Evolutionary conservation across 306 rosid species (phyloP).

Genomic region (Malus asiatica): DNA sequence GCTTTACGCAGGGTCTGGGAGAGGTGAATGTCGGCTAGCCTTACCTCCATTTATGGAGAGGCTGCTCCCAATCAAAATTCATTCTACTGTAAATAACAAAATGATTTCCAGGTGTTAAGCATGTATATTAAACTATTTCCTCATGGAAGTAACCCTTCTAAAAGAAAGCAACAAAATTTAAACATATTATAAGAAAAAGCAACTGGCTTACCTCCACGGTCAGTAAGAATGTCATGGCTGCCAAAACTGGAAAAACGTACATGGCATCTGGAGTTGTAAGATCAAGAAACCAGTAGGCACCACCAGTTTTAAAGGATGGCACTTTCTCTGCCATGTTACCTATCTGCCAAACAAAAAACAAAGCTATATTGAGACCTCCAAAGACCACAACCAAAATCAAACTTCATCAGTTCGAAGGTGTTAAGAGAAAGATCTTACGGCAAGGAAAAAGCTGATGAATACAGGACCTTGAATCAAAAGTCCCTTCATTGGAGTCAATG

Average conservation of each 20-base stretch:
- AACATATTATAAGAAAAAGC: neutral
- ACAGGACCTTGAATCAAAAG: constrained; percentile 69
- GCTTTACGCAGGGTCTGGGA: no score
- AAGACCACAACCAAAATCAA: constrained; percentile 4
- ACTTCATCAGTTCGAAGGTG: constrained; percentile 1
- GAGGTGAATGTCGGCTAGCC: no score
- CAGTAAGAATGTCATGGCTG: constrained; percentile 70
- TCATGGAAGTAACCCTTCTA: neutral
- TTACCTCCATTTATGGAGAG: no score
- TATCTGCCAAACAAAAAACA: constrained; percentile 45
- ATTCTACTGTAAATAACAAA: neutral
- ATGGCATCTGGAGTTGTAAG: constrained; percentile 74
- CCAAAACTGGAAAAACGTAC: constrained; percentile 61
- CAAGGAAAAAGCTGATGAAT: constrained; percentile 82
- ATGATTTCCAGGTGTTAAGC: neutral
- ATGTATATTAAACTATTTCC: neutral
- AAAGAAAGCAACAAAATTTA: neutral
- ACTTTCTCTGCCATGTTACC: constrained; percentile 79
- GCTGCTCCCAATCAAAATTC: no score
- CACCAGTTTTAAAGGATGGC: constrained; percentile 88
- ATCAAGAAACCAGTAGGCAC: constrained; percentile 85
- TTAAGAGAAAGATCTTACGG: constrained; percentile 47
- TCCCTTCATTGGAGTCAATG: constrained; percentile 80
- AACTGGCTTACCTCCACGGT: constrained; percentile 69
- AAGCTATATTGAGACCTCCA: constrained; percentile 21